Percentiles rank a stretch among this genome's conserved stretches.
phyloP scores from a whole-genome alignment of 768 basidiomycete genomes.

The Russula emetica region DNA sequence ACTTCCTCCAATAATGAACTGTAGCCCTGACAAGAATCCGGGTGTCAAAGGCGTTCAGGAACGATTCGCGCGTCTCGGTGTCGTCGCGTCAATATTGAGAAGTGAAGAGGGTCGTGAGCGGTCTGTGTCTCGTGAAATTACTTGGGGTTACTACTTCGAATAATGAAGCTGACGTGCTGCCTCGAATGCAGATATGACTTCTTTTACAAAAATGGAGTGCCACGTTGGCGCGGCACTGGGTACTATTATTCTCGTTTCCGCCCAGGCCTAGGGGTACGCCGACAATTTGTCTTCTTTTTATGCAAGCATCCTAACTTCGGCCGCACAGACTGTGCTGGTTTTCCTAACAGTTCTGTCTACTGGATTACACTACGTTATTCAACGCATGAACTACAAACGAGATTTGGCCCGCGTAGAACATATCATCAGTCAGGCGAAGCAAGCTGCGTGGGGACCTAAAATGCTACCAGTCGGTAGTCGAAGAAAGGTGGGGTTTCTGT shows the following conservation, averaged over 20 bases:
- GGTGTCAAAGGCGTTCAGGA: constrained; percentile 77
- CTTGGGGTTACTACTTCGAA: constrained; percentile 8
- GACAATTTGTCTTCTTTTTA: background rate
- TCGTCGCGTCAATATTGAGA: constrained; percentile 77
- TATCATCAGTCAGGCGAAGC: constrained; percentile 56
- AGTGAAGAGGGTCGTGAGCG: constrained; percentile 71
- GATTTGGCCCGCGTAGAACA: constrained; percentile 66
- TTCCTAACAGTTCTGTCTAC: constrained; percentile 79
- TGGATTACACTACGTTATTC: constrained; percentile 77
- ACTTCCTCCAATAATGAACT: background rate
- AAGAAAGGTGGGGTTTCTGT: constrained; percentile 53
- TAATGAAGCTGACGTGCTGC: constrained; percentile 9
- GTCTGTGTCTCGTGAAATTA: constrained; percentile 38
- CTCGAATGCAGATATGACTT: constrained; percentile 63
- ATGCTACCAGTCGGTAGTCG: constrained; percentile 56
- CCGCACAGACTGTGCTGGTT: constrained; percentile 57
- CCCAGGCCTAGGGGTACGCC: constrained; percentile 75
- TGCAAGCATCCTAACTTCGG: constrained; percentile 11
- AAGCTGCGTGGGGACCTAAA: constrained; percentile 81
- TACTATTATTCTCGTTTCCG: constrained; percentile 97
- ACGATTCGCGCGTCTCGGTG: constrained; percentile 87
- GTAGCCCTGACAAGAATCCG: constrained; percentile 94
- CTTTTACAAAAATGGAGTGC: constrained; percentile 97
- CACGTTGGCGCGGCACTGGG: constrained; percentile 92
- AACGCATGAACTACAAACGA: constrained; percentile 67